Evolutionary conservation across 1,139 yeast genomes (phyloP).

Genomic region (Yamadazyma atmosphaerica): DNA sequence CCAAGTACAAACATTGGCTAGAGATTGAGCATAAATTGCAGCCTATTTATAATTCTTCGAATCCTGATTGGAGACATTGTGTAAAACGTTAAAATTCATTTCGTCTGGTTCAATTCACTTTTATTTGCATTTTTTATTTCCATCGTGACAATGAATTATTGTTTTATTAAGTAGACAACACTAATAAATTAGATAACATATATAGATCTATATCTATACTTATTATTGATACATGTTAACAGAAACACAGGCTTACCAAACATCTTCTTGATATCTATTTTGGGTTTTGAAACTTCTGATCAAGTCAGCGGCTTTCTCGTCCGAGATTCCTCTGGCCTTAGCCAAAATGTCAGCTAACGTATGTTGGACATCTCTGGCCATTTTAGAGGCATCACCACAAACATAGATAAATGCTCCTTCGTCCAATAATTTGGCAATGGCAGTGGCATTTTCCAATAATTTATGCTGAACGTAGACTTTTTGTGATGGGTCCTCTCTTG

Average conservation of each 20-base stretch:
- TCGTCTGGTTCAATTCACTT: background rate
- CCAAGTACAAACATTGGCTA: slow-evolving; percentile 45
- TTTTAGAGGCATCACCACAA: slow-evolving; percentile 94
- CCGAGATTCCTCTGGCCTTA: slow-evolving; percentile 55
- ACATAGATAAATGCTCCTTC: slow-evolving; percentile 88
- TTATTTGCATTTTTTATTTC: background rate
- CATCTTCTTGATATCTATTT: slow-evolving; percentile 95
- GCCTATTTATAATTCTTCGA: slow-evolving; percentile 35
- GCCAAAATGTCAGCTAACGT: slow-evolving; percentile 66
- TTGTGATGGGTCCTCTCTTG: slow-evolving; percentile 62
- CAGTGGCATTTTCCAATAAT: slow-evolving; percentile 56
- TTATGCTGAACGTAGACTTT: slow-evolving; percentile 91
- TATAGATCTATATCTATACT: background rate
- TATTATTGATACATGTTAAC: background rate
- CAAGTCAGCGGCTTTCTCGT: slow-evolving; percentile 72
- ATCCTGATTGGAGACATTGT: slow-evolving; percentile 41
- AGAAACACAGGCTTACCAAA: slow-evolving; percentile 58
- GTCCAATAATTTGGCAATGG: slow-evolving; percentile 57
- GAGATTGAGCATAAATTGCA: slow-evolving; percentile 36
- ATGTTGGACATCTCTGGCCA: slow-evolving; percentile 95
- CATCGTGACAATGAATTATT: background rate
- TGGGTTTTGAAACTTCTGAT: slow-evolving; percentile 79
- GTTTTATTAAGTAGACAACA: background rate
- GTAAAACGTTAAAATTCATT: slow-evolving; percentile 9
- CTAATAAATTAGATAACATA: background rate